These are phyloP conservation scores for Saturnispora mendoncae DNA, from an alignment of 805 yeast species.

Conservation along the genomic window DNA sequence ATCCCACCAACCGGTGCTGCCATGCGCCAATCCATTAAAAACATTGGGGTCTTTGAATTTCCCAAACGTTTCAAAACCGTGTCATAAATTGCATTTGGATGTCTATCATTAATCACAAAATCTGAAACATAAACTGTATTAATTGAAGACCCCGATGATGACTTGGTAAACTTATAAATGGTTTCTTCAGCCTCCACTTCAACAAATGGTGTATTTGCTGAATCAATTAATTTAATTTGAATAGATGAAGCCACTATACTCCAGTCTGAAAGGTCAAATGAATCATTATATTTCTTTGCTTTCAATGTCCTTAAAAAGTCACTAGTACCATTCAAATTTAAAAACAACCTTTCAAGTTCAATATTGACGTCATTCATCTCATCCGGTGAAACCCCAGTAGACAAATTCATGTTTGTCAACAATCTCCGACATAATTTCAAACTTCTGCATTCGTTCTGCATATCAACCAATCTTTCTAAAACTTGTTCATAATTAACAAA, in stretches of 20 bases:
- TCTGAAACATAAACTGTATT: constrained; percentile 55
- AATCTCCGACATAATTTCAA: constrained; percentile 19
- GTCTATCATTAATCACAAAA: constrained; percentile 66
- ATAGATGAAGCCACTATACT: constrained; percentile 58
- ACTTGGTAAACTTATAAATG: constrained; percentile 50
- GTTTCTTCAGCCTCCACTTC: constrained; percentile 63
- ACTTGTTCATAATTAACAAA: constrained; percentile 21
- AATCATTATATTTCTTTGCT: constrained; percentile 23
- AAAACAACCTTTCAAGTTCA: constrained; percentile 22
- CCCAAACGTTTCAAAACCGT: constrained; percentile 46
- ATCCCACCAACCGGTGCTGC: constrained; percentile 60
- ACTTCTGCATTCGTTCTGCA: constrained; percentile 21
- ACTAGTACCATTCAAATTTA: constrained; percentile 22
- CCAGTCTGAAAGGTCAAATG: constrained; percentile 43
- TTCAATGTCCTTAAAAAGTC: constrained; percentile 25
- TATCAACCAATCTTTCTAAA: constrained; percentile 11
- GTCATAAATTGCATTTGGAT: constrained; percentile 50
- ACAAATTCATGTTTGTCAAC: constrained; percentile 11
- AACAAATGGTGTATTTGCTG: constrained; percentile 53
- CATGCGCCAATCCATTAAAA: constrained; percentile 43
- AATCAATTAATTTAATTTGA: constrained; percentile 59
- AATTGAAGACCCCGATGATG: constrained; percentile 59
- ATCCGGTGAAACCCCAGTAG: constrained; percentile 2
- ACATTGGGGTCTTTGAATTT: constrained; percentile 26
- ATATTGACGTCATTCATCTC: constrained; percentile 17